Percentiles rank a stretch among this genome's conserved stretches.
phyloP scores from a whole-genome alignment of 371 early-diverging fungal species.

The Syncephalastrum sp. region DNA sequence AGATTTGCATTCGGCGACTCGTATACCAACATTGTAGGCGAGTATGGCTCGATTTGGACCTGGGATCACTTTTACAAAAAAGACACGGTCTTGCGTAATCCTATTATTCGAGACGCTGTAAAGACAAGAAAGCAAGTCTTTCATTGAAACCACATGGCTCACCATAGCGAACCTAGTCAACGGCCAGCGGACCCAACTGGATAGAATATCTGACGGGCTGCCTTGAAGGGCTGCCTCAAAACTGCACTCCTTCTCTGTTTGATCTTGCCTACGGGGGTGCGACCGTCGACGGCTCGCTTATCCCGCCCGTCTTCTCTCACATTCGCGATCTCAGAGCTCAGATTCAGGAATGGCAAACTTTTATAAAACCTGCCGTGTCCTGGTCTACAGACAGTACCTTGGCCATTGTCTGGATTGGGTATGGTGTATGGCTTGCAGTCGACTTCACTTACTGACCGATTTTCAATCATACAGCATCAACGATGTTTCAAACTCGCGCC shows the following conservation, averaged over 20 bases:
- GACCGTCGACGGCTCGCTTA: constrained; percentile 3
- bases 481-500: constrained; percentile 3
- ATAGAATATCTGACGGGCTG: constrained; percentile 16
- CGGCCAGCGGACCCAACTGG: constrained; percentile 15
- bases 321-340: constrained; percentile 11
- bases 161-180: constrained; percentile 3
- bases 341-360: constrained; percentile 6
- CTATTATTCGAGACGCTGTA: constrained; percentile 11
- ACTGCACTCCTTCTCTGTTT: constrained; percentile 11
- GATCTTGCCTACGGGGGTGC: constrained; percentile 15
- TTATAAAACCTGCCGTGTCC: constrained; percentile 8
- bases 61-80: constrained; percentile 11
- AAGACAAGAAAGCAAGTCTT: not conserved
- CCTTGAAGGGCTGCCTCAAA: constrained; percentile 15
- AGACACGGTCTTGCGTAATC: constrained; percentile 4
- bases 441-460: not conserved
- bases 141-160: not conserved
- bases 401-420: constrained; percentile 14
- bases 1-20: constrained; percentile 19
- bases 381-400: constrained; percentile 9
- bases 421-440: not conserved
- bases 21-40: constrained; percentile 13
- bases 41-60: constrained; percentile 13
- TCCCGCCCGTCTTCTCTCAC: constrained; percentile 6
- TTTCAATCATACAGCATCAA: constrained; percentile 6